A percentile compares a stretch with the other conserved stretches of the same genome.
Conservation (phyloP, 495 filamentous ascomycete species). For the Annulohypoxylon bovei region DNA sequence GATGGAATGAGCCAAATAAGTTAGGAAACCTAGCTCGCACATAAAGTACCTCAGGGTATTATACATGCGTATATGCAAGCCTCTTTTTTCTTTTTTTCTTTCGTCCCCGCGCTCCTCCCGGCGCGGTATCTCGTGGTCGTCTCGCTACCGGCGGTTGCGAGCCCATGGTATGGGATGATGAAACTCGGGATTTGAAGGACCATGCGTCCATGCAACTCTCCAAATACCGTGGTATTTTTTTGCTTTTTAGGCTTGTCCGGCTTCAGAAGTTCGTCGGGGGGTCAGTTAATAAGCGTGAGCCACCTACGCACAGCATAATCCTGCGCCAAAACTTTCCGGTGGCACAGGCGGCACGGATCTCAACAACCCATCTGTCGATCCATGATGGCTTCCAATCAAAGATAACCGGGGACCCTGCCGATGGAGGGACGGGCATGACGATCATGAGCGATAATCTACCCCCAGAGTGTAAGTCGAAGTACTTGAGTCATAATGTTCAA, state of each 20-base stretch:
- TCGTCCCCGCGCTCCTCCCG: background rate
- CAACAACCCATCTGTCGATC: background rate
- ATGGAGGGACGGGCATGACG: constrained; percentile 5
- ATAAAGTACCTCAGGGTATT: constrained; percentile 6
- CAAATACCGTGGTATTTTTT: background rate
- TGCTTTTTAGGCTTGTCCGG: background rate
- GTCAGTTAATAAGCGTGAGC: constrained; percentile 1
- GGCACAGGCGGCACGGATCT: constrained; percentile 15
- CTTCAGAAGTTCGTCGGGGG: background rate
- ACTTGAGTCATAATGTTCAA: background rate
- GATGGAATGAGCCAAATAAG: background rate
- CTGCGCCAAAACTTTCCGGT: constrained; percentile 17
- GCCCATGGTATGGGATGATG: background rate
- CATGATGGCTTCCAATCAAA: background rate
- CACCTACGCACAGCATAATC: constrained; percentile 6
- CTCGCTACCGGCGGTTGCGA: constrained; percentile 21
- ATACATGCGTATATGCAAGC: constrained; percentile 12
- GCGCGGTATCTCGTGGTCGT: background rate
- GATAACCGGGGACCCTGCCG: background rate
- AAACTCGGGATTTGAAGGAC: constrained; percentile 11
- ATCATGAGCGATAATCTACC: background rate
- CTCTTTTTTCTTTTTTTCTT: background rate
- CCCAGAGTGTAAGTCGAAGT: background rate
- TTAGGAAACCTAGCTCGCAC: background rate
- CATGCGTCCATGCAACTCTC: background rate